phyloP scores from a whole-genome alignment of 164 flowering plant species.

The Paratinospora sagittata region DNA sequence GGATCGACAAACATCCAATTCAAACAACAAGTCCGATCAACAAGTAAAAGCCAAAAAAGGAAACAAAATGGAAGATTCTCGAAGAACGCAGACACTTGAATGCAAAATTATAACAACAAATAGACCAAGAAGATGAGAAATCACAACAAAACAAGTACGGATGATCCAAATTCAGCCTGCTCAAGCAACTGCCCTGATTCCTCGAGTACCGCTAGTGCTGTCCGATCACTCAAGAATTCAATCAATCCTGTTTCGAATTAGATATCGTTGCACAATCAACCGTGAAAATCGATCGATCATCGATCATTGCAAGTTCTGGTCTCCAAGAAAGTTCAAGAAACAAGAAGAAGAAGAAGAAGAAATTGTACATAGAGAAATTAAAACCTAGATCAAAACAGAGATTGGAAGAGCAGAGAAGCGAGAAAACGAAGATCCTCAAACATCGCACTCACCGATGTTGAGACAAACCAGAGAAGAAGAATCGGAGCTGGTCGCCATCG shows the following conservation, averaged over 20 bases:
- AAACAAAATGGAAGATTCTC: too few relatives aligned
- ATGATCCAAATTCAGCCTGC: background rate
- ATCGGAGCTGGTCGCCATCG: slow-evolving; percentile 24
- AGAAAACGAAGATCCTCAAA: slow-evolving; percentile 7
- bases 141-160: background rate
- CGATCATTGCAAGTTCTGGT: background rate
- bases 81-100: background rate
- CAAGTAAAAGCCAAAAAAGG: background rate
- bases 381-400: background rate
- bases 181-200: background rate
- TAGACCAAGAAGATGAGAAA: background rate
- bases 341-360: background rate
- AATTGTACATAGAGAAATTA: background rate
- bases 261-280: background rate
- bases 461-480: slow-evolving; percentile 48
- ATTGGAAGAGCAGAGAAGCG: too few relatives aligned
- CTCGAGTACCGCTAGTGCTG: background rate
- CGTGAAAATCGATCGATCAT: background rate
- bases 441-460: slow-evolving; percentile 44
- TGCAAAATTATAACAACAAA: background rate
- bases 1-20: background rate
- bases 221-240: background rate
- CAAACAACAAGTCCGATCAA: background rate
- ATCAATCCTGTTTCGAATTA: background rate
- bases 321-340: background rate